These are phyloP conservation scores for Aspergillus costaricaensis DNA, from an alignment of 2,329 filamentous ascomycete species.

Conservation along the genomic window DNA sequence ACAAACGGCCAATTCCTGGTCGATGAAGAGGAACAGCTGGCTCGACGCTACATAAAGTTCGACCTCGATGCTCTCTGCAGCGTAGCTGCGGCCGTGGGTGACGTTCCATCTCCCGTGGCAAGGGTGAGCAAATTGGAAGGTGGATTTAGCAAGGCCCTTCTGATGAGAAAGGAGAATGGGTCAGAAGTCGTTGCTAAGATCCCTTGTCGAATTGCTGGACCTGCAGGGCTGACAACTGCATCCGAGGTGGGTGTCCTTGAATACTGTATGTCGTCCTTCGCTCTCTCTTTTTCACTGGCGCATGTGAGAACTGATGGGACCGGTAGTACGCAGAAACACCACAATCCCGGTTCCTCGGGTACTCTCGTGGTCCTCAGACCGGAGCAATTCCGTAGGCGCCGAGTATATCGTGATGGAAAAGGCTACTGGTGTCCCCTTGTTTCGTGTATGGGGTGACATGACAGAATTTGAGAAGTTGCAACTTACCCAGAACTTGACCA, in stretches of 20 bases:
- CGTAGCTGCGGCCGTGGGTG: conserved; percentile 17
- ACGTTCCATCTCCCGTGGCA: conserved; percentile 16
- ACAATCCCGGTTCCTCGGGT: conserved; percentile 30
- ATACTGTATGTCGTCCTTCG: conserved; percentile 22
- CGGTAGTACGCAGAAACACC: conserved; percentile 23
- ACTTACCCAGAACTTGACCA: conserved; percentile 26
- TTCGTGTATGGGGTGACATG: conserved; percentile 29
- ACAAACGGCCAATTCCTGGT: conserved; percentile 33
- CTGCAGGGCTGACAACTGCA: conserved; percentile 29
- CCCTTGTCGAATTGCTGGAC: conserved; percentile 33
- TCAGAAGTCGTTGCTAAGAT: conserved; percentile 36
- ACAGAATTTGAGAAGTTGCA: conserved; percentile 20
- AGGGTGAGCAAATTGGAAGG: conserved; percentile 32
- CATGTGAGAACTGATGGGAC: background rate
- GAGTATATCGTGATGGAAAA: conserved; percentile 48
- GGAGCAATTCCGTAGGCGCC: conserved; percentile 34
- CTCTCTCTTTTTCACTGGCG: background rate
- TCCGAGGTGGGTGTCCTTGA: conserved; percentile 34
- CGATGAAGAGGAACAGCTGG: conserved; percentile 27
- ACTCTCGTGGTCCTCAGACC: conserved; percentile 25
- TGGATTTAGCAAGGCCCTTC: conserved; percentile 35
- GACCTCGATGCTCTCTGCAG: conserved; percentile 27
- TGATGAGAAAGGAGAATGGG: conserved; percentile 31
- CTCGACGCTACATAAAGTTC: conserved; percentile 27
- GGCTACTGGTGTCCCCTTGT: conserved; percentile 35